Evolutionary conservation across 2,329 filamentous ascomycete species (phyloP), one percentile per base, ranked within the genome.

Genomic region (Sporothrix brasiliensis): DNA sequence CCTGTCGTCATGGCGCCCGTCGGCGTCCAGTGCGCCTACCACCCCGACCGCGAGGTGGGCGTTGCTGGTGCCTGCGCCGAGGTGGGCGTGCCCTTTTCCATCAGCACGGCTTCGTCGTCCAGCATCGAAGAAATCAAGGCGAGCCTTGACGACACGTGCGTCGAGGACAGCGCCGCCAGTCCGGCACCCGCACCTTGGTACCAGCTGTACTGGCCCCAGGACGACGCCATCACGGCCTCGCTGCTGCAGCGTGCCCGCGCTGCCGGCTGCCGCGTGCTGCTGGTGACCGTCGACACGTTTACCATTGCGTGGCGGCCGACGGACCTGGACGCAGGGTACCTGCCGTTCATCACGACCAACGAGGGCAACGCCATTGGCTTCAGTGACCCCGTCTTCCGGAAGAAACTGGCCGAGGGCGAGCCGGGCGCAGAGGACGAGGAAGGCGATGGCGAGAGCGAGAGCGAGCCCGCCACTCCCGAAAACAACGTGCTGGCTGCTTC

Each of bases 271-370:
- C 84, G 83, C 47, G 89, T 88, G 0, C 82, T 93, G 0, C 86
- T 93, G 7, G 88, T 93, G 0, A 93, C 91, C 0, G 81, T 92
- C 0, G 91, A 93, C 77, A 92, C 90, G 0, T 91, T 87, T 79
- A 84, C 84, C 14, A 82, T 93, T 49, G 86, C 85, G 0, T 93
- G 90, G 90, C 83, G 91, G 50, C 90, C 90, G 0, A 83, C 81
- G 0, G 90, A 92, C 75, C 83, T 92, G 4, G 89, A 92, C 73
- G 83, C 84, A 16, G 86, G 82, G 2, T 90, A 87, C 74, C 75
- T 88, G 0, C 86, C 89, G 0, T 71, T 71, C 16, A 24, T 71
- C 73, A 79, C 88, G 39, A 83, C 80, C 52, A 86, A 86, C 0
- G 77, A 86, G 11, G 90, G 90, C 2, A 85, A 86, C 67, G 81